Base-by-base conservation (phyloP, 2,329 filamentous ascomycete species). In the Microcyclospora pomicola region DNA sequence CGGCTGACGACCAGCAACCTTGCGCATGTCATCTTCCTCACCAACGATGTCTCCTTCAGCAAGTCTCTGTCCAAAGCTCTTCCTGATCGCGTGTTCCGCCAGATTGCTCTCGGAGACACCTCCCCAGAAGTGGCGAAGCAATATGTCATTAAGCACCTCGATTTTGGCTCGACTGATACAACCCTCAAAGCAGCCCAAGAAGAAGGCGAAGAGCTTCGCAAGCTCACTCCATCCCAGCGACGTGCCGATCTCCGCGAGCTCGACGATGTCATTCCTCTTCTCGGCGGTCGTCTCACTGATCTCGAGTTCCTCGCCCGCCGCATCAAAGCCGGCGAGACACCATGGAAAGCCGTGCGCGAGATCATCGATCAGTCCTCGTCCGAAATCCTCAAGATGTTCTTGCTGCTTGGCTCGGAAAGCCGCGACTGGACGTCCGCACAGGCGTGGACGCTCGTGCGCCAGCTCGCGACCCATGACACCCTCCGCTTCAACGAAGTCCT, bases 221-320 rank as follows among this genome's bases (percentile, higher is more conserved):
- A 64, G 39, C 55, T 64, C n/a, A 58, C 63, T 0, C 62, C 66
- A 4, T 65, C 64, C 14, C 59, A 72, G 46, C 54, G 59, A 38
- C 65, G 68, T 27, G 57, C 61, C 33, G 71, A 86, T 44, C 65
- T 91, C 6, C 58, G 61, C 1, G 82, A 87, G 44, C 71, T 98
- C 2, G 86, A 95, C 51, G 71, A 71, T 19, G 87, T 82, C 49
- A 92, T 96, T 46, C 72, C 77, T 19, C 72, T 78, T 0, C 71
- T 98, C 1, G 91, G 91, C 15, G 91, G 91, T 2, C 82, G 91
- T 3, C 71, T 98, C n/a, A 94, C 86, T 0, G 91, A 98, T 54
- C 77, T 98, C 14, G 88, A 96, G 55, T 92, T 91, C 54, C 75
- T 98, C 32, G 82, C 87, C n/a, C 77, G 88, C 28, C 74, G 91